These are phyloP conservation scores for Lyophyllum decastes DNA, from an alignment of 768 basidiomycete genomes.

Conservation along the genomic window DNA sequence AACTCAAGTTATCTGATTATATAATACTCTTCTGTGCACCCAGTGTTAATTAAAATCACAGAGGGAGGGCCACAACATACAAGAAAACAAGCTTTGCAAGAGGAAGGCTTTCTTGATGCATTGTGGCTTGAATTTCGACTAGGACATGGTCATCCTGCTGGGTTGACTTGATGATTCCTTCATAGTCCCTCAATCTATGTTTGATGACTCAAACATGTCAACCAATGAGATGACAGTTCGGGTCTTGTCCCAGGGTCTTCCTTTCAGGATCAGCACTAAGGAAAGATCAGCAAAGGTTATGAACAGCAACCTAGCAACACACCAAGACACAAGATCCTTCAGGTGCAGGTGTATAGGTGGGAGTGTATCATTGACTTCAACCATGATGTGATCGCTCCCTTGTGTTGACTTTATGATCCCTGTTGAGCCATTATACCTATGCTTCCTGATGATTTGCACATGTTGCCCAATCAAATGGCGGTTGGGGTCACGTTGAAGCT, in stretches of 20 bases:
- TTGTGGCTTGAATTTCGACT: constrained; percentile 6
- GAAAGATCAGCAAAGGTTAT: too few species aligned
- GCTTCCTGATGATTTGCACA: too few species aligned
- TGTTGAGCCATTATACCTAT: too few species aligned
- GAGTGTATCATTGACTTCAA: neutral
- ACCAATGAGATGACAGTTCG: neutral
- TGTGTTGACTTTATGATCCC: too few species aligned
- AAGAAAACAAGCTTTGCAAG: neutral
- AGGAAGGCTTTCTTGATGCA: neutral
- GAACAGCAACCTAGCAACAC: too few species aligned
- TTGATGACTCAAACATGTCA: neutral
- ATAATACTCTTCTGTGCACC: too few species aligned
- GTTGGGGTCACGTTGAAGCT: too few species aligned
- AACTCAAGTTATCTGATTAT: too few species aligned
- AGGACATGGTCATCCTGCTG: neutral
- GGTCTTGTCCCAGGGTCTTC: neutral
- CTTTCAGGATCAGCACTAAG: neutral
- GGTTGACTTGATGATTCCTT: neutral
- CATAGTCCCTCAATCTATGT: neutral
- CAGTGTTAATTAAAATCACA: neutral
- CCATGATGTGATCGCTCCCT: neutral
- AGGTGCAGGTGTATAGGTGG: too few species aligned
- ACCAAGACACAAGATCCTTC: too few species aligned
- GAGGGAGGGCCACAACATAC: neutral
- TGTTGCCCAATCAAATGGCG: too few species aligned